phyloP scores from a whole-genome alignment of 805 yeast genomes.

The Torulaspora microellipsoides region DNA sequence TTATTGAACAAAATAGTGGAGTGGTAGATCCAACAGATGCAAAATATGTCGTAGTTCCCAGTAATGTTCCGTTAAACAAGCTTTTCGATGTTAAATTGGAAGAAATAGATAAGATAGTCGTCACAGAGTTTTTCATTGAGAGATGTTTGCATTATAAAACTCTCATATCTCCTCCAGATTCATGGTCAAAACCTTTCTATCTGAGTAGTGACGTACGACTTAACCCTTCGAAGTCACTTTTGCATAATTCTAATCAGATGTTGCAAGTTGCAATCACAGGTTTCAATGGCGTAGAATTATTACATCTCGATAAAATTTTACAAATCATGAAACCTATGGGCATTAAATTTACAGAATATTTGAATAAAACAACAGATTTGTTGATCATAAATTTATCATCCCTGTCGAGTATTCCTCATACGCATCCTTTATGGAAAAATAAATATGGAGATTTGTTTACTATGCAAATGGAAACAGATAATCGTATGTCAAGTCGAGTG shows the following conservation, averaged over 20 bases:
- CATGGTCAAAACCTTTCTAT: conserved; percentile 58
- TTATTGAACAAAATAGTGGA: conserved; percentile 29
- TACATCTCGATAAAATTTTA: conserved; percentile 66
- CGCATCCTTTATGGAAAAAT: conserved; percentile 30
- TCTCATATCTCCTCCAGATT: conserved; percentile 42
- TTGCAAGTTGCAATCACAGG: conserved; percentile 57
- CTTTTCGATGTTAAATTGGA: conserved; percentile 6
- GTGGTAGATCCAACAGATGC: conserved; percentile 1
- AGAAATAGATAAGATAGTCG: conserved; percentile 29
- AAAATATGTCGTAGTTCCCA: conserved; percentile 24
- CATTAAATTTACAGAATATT: conserved; percentile 21
- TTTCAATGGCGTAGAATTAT: conserved; percentile 68
- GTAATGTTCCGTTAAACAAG: conserved; percentile 16
- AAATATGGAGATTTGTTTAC: conserved; percentile 28
- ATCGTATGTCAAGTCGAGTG: conserved; percentile 20
- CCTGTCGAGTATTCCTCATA: conserved; percentile 24
- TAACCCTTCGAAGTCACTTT: conserved; percentile 22
- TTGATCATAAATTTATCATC: conserved; percentile 30
- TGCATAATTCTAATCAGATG: conserved; percentile 22
- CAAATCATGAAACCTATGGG: conserved; percentile 41
- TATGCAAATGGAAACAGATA: conserved; percentile 8
- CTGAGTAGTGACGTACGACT: conserved; percentile 27
- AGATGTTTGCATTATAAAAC: conserved; percentile 57
- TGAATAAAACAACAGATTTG: conserved; percentile 31
- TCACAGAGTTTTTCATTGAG: conserved; percentile 82